Base-by-base conservation (phyloP, 2,329 filamentous ascomycete genomes). In the Ceratocystis huliohia region DNA sequence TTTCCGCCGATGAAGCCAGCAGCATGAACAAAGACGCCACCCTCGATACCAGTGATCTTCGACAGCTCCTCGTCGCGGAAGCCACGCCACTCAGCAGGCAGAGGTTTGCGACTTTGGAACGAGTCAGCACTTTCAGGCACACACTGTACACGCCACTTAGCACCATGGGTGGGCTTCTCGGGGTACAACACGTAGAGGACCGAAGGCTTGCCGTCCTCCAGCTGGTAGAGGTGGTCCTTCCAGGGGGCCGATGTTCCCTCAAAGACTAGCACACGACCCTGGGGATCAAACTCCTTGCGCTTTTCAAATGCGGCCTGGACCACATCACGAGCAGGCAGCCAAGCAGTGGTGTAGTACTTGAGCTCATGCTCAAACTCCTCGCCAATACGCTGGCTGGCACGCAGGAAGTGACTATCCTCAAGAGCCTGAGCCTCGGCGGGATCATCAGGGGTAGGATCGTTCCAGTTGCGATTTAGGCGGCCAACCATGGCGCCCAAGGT, bases 1-100 rank as follows among this genome's bases (percentile, higher is more conserved):
- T 96, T 95, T 1, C 94, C 94, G 20, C 94, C 94, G 73, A 97
- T 97, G 78, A 99, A 99, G 33, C 94, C 94, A 65, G 88, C 87
- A 2, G 92, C 92, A 74, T 99, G 94, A 37, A 96, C 88, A 74
- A 99, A 99, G 33, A 99, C 87, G 69, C 89, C 87, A 5, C 92
- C 90, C 4, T 80, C 78, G 33, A 91, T 80, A 45, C 86, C 85
- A 28, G 82, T 78, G 17, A 91, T 81, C 71, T 83, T 82, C 75
- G 93, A 90, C 65, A 99, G 80, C 75, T 92, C 86, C 71, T 88
- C 86, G 73, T 97, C 94, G 50, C 94, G 83, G 70, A 96, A 86
- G 6, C 94, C 94, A 72, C 93, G 86, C 94, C 94, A 99, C 20
- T 86, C 82, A 77, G 95, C 90, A 3, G 93, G 93, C 70, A 99